These are phyloP conservation scores for Amylocarpus encephaloides DNA, from an alignment of 2,329 filamentous ascomycete species.

Conservation along the genomic window DNA sequence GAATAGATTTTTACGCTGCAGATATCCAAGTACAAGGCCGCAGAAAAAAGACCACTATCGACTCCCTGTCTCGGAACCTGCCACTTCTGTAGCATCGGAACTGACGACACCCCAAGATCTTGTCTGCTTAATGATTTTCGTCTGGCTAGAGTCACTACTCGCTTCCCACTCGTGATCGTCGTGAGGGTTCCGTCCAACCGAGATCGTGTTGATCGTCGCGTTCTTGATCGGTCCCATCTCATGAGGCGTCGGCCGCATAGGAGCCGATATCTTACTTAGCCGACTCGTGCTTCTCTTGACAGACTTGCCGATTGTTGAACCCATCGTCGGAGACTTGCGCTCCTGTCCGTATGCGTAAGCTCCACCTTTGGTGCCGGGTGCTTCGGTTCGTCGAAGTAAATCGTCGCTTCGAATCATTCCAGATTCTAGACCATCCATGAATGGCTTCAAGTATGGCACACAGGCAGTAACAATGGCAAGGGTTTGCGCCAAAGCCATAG, in stretches of 20 bases:
- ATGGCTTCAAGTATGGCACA: constrained; percentile 16
- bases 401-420: constrained; percentile 11
- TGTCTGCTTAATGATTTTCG: background rate
- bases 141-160: background rate
- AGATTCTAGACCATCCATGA: constrained; percentile 11
- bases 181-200: background rate
- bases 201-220: background rate
- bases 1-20: background rate
- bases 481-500: constrained; percentile 5
- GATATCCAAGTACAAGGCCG: background rate
- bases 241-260: background rate
- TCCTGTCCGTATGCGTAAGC: background rate
- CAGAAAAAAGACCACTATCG: background rate
- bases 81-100: background rate
- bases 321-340: background rate
- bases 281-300: background rate
- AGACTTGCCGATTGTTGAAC: background rate
- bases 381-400: constrained; percentile 1
- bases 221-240: constrained; percentile 1
- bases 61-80: background rate
- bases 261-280: background rate
- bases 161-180: constrained; percentile 1
- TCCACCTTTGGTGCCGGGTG: background rate
- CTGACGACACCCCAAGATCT: background rate
- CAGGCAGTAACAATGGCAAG: constrained; percentile 14